Percentiles rank a stretch among this genome's conserved stretches.
Evolutionary conservation across 768 basidiomycete species (phyloP).

Genomic region (Suillus bovinus): DNA sequence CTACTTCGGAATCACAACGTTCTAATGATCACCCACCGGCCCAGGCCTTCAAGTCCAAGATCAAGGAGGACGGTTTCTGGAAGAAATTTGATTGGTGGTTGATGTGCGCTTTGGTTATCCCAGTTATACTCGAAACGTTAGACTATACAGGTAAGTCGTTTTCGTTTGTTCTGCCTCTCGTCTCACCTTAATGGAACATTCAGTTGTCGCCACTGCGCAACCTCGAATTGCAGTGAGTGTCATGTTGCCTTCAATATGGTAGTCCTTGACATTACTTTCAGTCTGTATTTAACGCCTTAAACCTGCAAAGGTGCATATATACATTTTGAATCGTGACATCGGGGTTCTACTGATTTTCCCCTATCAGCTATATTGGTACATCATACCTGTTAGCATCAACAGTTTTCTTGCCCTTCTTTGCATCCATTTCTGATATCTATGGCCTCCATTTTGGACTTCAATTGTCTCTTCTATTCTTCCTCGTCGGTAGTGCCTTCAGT

Average conservation of each 20-base stretch:
- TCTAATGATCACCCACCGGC: neutral
- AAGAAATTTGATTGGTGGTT: conserved; percentile 29
- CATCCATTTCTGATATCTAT: conserved; percentile 49
- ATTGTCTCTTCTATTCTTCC: conserved; percentile 43
- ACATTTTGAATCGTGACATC: neutral
- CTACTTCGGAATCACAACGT: neutral
- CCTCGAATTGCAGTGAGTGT: conserved; percentile 47
- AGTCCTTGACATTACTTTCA: conserved; percentile 7
- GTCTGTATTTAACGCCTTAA: conserved; percentile 32
- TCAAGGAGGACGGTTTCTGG: conserved; percentile 23
- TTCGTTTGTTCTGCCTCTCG: neutral
- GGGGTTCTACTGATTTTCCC: neutral
- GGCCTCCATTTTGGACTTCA: conserved; percentile 51
- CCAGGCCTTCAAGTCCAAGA: neutral
- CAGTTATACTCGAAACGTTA: conserved; percentile 41
- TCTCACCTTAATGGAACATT: neutral
- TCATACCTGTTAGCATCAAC: conserved; percentile 51
- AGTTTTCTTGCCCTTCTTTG: conserved; percentile 53
- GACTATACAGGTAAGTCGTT: conserved; percentile 27
- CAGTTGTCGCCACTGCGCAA: conserved; percentile 55
- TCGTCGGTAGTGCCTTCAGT: conserved; percentile 46
- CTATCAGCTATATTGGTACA: conserved; percentile 47
- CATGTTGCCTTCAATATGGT: neutral
- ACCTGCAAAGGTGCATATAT: conserved; percentile 25
- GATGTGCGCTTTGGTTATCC: conserved; percentile 40